phyloP scores from a whole-genome alignment of 2,329 filamentous ascomycete genomes.

The Verticillium zaregamsianum region DNA sequence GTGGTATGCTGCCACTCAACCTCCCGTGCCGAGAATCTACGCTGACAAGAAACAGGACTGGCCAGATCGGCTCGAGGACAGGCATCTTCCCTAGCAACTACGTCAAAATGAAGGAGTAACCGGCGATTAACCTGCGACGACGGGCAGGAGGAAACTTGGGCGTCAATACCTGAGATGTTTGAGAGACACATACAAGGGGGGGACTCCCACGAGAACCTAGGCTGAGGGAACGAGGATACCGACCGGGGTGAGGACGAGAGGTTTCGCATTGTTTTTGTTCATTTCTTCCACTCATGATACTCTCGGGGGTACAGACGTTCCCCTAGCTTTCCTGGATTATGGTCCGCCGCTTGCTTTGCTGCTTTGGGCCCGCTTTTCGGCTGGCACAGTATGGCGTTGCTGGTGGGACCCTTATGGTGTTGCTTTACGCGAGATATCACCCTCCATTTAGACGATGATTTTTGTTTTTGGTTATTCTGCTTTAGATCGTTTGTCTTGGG shows the following conservation, averaged over 20 bases:
- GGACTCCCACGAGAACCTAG: background rate
- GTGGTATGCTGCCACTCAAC: slow-evolving; percentile 62
- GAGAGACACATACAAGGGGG: background rate
- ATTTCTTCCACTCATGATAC: background rate
- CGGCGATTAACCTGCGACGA: background rate
- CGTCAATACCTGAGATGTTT: background rate
- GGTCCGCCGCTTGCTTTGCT: background rate
- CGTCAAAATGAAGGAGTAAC: slow-evolving; percentile 59
- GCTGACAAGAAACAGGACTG: slow-evolving; percentile 59
- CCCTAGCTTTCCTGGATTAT: background rate
- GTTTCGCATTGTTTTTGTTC: background rate
- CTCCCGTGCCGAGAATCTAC: slow-evolving; percentile 4
- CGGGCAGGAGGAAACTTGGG: background rate
- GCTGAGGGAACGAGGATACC: background rate
- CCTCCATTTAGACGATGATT: background rate
- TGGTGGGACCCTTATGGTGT: background rate
- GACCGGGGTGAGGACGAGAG: background rate
- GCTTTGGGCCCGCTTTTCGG: background rate
- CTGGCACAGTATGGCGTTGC: background rate
- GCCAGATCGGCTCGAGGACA: slow-evolving; percentile 75
- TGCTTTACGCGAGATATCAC: background rate
- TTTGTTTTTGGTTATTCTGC: background rate
- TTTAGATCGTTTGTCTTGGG: too few species aligned
- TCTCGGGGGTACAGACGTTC: background rate
- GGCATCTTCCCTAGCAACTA: slow-evolving; percentile 92